Conservation (phyloP, 2,329 filamentous ascomycete genomes). For the Colletotrichum magnum region DNA sequence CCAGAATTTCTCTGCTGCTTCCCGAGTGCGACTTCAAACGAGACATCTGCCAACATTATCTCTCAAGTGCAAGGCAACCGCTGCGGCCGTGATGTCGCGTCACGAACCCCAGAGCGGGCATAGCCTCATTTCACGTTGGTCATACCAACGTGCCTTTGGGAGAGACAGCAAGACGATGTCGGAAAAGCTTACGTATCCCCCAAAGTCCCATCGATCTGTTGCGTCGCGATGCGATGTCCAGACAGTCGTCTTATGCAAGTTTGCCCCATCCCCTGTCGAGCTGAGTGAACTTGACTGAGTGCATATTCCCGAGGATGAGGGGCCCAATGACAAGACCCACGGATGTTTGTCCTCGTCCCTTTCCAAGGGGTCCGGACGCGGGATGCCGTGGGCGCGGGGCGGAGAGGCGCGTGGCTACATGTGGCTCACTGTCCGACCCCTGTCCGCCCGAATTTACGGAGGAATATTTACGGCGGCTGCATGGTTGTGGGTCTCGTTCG, state of each 20-base stretch:
- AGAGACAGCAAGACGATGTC: not conserved
- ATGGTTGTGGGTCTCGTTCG: no score
- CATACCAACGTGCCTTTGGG: not conserved
- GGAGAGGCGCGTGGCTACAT: no score
- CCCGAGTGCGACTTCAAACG: not conserved
- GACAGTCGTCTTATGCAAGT: not conserved
- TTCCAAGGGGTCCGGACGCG: no score
- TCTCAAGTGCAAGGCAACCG: not conserved
- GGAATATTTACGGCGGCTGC: no score
- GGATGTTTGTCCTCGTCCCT: no score
- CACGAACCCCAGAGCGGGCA: not conserved
- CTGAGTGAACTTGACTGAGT: not conserved
- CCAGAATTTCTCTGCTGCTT: no score
- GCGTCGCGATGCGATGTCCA: no score
- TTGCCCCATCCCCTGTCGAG: not conserved
- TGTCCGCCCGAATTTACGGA: no score
- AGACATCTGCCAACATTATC: not conserved
- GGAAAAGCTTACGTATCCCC: not conserved
- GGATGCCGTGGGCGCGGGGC: no score
- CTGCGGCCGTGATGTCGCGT: slow-evolving; percentile 3
- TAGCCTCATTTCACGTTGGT: not conserved
- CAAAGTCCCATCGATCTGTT: no score
- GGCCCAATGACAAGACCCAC: no score
- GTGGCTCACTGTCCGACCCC: no score
- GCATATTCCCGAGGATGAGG: not conserved